phyloP scores from a whole-genome alignment of 208 protist species.

The Lotmaria passim region DNA sequence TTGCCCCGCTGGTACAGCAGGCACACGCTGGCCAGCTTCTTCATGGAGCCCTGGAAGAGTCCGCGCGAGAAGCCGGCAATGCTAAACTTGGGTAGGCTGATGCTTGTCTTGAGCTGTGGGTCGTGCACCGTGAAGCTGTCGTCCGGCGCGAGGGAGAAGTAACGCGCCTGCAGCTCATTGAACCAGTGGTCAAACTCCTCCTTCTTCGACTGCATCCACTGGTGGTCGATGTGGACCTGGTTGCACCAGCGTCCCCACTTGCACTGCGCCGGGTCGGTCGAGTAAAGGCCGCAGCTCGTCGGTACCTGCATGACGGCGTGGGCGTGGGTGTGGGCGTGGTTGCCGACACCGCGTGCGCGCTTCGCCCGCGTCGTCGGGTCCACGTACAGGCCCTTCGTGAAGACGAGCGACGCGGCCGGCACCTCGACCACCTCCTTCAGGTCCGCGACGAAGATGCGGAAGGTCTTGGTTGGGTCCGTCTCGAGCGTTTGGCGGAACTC shows the following conservation, averaged over 20 bases:
- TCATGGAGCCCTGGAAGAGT: conserved; percentile 76
- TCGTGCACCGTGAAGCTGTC: conserved; percentile 79
- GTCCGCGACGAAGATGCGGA: conserved; percentile 81
- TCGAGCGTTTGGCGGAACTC: conserved; percentile 63
- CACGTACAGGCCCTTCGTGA: conserved; percentile 83
- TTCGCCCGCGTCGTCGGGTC: conserved; percentile 62
- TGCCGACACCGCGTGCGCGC: conserved; percentile 48
- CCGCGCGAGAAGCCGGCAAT: conserved; percentile 79
- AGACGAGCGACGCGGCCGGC: conserved; percentile 57
- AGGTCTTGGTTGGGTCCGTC: conserved; percentile 45
- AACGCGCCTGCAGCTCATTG: conserved; percentile 61
- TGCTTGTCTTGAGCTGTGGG: conserved; percentile 66
- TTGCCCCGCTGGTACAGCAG: conserved; percentile 83
- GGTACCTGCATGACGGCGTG: conserved; percentile 68
- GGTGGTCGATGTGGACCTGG: conserved; percentile 79
- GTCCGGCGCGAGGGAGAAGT: conserved; percentile 51
- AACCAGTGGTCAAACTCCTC: conserved; percentile 79
- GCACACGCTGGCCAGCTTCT: conserved; percentile 82
- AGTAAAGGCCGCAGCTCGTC: conserved; percentile 82
- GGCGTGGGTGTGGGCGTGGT: conserved; percentile 45
- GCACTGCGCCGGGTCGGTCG: conserved; percentile 69
- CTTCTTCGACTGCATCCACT: conserved; percentile 79
- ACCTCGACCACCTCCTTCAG: conserved; percentile 86
- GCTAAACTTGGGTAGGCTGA: conserved; percentile 70
- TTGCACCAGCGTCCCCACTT: conserved; percentile 91